A percentile compares a stretch with the other conserved stretches of the same genome.
Conservation (phyloP, 176 grass and related monocot species). For the Puccinellia tenuiflora region DNA sequence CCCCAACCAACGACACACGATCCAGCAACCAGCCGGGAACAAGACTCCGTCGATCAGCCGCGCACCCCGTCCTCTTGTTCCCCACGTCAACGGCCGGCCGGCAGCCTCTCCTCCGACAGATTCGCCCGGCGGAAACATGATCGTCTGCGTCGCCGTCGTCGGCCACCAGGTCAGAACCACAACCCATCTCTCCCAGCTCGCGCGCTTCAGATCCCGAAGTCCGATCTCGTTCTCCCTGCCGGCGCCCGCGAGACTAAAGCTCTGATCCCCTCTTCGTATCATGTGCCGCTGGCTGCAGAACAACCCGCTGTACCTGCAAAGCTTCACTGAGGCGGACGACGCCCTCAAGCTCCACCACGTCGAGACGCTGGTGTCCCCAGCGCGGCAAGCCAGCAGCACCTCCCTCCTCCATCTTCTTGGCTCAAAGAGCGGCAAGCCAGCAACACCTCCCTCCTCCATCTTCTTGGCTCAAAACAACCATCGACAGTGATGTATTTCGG, state of each 20-base stretch:
- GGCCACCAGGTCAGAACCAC: slow-evolving; percentile 77
- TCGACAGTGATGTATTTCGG: no score
- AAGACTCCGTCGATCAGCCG: background rate
- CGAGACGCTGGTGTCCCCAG: no score
- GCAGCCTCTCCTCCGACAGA: background rate
- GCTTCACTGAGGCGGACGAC: slow-evolving; percentile 86
- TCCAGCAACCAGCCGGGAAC: background rate
- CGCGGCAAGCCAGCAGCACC: no score
- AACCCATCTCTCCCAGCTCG: background rate
- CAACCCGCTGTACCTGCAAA: slow-evolving; percentile 91
- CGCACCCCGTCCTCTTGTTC: background rate
- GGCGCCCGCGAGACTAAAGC: background rate
- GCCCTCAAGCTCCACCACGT: slow-evolving; percentile 93
- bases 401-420: no score
- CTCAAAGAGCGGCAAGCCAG: no score
- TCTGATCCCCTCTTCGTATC: background rate
- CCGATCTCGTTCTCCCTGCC: slow-evolving; percentile 2
- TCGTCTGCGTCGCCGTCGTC: slow-evolving; percentile 93
- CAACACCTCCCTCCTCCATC: no score
- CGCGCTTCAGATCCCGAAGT: background rate
- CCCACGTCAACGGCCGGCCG: background rate
- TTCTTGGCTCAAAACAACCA: no score
- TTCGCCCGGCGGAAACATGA: slow-evolving; percentile 40
- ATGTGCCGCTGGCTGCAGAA: slow-evolving; percentile 43
- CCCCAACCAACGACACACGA: no score